Percentiles rank a stretch among this genome's conserved stretches.
phyloP scores from a whole-genome alignment of 192 early-diverging fungal species.

The Entophlyctis luteolus region DNA sequence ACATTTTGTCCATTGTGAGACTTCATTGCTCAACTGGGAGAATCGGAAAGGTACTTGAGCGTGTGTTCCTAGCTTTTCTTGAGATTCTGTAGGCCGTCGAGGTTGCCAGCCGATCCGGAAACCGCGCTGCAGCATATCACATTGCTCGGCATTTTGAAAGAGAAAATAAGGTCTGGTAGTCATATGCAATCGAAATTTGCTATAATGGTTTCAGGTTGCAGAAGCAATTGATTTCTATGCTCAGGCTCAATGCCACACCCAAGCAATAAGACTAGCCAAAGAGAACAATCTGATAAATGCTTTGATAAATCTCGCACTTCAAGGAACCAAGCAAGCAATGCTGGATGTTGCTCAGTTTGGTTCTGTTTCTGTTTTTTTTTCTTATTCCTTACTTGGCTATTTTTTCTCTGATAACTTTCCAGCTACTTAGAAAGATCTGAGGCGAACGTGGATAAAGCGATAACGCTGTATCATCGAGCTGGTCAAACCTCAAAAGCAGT shows the following conservation, averaged over 20 bases:
- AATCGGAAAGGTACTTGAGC: constrained; percentile 31
- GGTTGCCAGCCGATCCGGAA: constrained; percentile 33
- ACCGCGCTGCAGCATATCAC: constrained; percentile 41
- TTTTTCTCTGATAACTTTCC: neutral
- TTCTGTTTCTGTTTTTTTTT: constrained; percentile 2
- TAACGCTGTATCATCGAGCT: constrained; percentile 45
- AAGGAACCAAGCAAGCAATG: constrained; percentile 40
- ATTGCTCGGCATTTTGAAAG: constrained; percentile 49
- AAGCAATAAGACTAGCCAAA: constrained; percentile 54
- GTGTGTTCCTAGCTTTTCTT: neutral
- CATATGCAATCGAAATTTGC: neutral
- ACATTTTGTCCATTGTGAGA: constrained; percentile 45
- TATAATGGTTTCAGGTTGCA: constrained; percentile 20
- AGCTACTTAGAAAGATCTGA: constrained; percentile 42
- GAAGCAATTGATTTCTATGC: constrained; percentile 51
- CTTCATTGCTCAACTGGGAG: constrained; percentile 47
- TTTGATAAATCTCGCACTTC: constrained; percentile 50
- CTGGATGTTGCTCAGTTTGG: constrained; percentile 49
- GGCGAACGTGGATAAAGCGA: constrained; percentile 39
- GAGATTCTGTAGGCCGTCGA: constrained; percentile 37
- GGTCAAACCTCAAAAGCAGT: constrained; percentile 46
- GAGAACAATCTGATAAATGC: constrained; percentile 42
- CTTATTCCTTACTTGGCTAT: neutral
- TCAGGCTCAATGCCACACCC: constrained; percentile 43
- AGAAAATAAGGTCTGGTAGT: constrained; percentile 36